Base-by-base conservation (phyloP, 2,329 filamentous ascomycete species). In the Cytospora piceae region DNA sequence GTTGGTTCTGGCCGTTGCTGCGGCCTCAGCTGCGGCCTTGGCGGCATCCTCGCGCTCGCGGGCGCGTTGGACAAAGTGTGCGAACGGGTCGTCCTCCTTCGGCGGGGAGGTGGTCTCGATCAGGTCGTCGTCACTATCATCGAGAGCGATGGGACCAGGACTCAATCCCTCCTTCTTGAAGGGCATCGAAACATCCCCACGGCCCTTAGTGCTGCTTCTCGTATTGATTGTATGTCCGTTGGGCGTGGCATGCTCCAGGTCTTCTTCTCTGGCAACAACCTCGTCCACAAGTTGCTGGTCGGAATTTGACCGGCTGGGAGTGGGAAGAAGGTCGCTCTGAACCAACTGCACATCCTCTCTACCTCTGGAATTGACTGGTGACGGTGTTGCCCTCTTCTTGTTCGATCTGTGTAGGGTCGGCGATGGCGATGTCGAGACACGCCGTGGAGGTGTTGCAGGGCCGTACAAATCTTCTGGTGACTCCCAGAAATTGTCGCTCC, bases 11-110 rank as follows among this genome's bases (percentile, higher is more conserved):
- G 69, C 69, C 4, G 70, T 71, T 11, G 60, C 37, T 72, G 65
- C 22, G 59, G 71, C 34, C 68, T 71, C 51, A 66, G 70, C 58
- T 70, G 70, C 22, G 64, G 71, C 64, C 71, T 73, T 59, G 62
- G 71, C 65, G 75, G 69, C 58, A 29, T 34, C 58, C 37, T 68
- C 69, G 12, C 77, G 71, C 67, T 77, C 75, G 69, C 77, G 71
- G 58, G 82, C 83, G 53, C 74, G 77, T 67, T 75, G 75, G 32
- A 84, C 74, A 68, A 83, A 85, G 58, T 79, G 77, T 46, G 75
- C 77, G 22, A 82, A 80, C 11, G 81, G 79, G 54, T 83, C 78
- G 22, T 81, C 76, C 6, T 74, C 77, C 32, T 34, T 34, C 29
- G 53, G n/a, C 22, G 53, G 17, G 42, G 59, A 42, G 1, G 27